phyloP scores from a whole-genome alignment of 805 yeast species.

The Hanseniaspora clermontiae region DNA sequence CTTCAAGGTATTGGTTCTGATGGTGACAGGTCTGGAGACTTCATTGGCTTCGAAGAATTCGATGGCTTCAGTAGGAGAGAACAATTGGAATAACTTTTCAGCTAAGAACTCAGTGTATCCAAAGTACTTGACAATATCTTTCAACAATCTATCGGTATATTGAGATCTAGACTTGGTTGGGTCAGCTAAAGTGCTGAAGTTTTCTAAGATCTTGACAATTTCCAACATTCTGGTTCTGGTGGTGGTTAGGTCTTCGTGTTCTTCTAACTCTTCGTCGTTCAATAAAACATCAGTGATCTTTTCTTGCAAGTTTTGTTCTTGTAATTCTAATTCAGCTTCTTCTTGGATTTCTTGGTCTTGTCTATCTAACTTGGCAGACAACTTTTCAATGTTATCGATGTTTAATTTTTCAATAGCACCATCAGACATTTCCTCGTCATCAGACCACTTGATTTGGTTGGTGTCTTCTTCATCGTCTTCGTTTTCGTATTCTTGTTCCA shows the following conservation, averaged over 20 bases:
- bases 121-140: slow-evolving; percentile 83
- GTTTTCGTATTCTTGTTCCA: slow-evolving; percentile 43
- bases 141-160: slow-evolving; percentile 61
- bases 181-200: slow-evolving; percentile 69
- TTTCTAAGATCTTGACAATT: slow-evolving; percentile 84
- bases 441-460: slow-evolving; percentile 52
- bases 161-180: slow-evolving; percentile 79
- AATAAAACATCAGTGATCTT: slow-evolving; percentile 63
- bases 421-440: slow-evolving; percentile 42
- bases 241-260: slow-evolving; percentile 57
- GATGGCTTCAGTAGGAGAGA: slow-evolving; percentile 90
- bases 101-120: slow-evolving; percentile 89
- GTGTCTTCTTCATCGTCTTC: slow-evolving; percentile 24
- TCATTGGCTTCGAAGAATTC: slow-evolving; percentile 98
- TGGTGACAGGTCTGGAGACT: slow-evolving; percentile 89
- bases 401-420: slow-evolving; percentile 57
- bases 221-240: slow-evolving; percentile 91
- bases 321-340: slow-evolving; percentile 49
- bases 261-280: slow-evolving; percentile 45
- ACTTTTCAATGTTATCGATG: slow-evolving; percentile 73
- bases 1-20: slow-evolving; percentile 91
- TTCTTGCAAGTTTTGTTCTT: slow-evolving; percentile 51
- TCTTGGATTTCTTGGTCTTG: slow-evolving; percentile 46
- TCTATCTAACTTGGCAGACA: slow-evolving; percentile 54
- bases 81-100: slow-evolving; percentile 80